These are phyloP conservation scores for Pythium scleroteichum DNA, from an alignment of 352 stramenopile species.

Conservation along the genomic window DNA sequence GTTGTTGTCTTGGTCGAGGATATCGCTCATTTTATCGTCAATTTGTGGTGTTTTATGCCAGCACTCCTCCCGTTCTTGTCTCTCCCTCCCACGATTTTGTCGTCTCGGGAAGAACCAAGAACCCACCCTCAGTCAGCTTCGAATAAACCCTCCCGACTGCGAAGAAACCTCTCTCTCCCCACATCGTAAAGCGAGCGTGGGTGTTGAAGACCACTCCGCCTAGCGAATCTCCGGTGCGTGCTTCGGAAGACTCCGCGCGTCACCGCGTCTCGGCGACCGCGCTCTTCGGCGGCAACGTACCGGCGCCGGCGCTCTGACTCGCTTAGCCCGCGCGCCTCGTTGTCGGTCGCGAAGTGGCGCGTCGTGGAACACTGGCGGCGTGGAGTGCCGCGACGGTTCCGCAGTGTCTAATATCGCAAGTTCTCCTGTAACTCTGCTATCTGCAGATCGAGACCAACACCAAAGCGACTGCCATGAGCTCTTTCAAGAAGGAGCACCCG, in stretches of 20 bases:
- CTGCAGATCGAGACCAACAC: constrained; percentile 18
- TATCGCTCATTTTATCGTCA: background rate
- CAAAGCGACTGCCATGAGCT: constrained; percentile 61
- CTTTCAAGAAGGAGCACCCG: constrained; percentile 91
- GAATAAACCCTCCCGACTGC: constrained; percentile 29
- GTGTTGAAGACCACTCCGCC: constrained; percentile 28
- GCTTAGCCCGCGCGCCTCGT: background rate
- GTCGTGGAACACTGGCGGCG: too few relatives aligned
- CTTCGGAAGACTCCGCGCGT: background rate
- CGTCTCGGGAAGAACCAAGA: constrained; percentile 26
- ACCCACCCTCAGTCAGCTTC: constrained; percentile 24
- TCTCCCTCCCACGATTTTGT: constrained; percentile 12
- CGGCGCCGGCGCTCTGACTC: background rate
- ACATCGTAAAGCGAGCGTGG: constrained; percentile 13
- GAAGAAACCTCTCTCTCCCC: constrained; percentile 27
- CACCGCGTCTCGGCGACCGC: too few relatives aligned
- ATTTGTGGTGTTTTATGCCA: background rate
- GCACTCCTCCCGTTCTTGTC: constrained; percentile 17
- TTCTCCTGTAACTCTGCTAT: background rate
- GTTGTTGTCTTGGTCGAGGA: too few relatives aligned
- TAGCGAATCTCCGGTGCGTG: constrained; percentile 22
- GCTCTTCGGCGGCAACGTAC: too few relatives aligned
- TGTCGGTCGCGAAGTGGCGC: background rate
- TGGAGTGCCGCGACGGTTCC: background rate
- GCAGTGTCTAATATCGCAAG: background rate